Evolutionary conservation across 768 basidiomycete genomes (phyloP).

Genomic region (Boletellus ananiceps): DNA sequence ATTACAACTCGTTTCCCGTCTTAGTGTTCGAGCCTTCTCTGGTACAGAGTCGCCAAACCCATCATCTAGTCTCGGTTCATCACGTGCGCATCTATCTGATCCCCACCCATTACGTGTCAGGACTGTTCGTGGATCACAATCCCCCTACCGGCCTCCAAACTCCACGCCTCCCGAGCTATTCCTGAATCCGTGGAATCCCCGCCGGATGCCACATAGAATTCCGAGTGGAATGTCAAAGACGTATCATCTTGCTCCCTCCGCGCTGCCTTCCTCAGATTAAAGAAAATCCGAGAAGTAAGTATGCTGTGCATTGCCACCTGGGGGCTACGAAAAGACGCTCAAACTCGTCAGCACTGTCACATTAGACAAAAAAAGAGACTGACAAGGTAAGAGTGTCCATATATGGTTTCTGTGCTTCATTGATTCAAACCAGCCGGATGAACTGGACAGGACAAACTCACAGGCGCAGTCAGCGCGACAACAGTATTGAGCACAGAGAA

Average conservation of each 20-base stretch:
- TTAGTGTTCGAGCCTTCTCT: too few relatives aligned
- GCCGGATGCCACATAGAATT: constrained; percentile 3
- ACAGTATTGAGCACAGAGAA: constrained; percentile 18
- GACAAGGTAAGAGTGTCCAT: constrained; percentile 17
- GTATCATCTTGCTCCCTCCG: constrained; percentile 1
- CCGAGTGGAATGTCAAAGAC: not conserved
- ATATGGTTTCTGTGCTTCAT: constrained; percentile 8
- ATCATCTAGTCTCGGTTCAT: too few relatives aligned
- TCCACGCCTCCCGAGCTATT: too few relatives aligned
- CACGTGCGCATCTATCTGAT: too few relatives aligned
- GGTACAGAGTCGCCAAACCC: too few relatives aligned
- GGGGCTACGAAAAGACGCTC: constrained; percentile 3
- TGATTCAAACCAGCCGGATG: not conserved
- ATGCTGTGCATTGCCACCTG: constrained; percentile 22
- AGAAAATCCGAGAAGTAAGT: constrained; percentile 24
- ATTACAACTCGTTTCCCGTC: too few relatives aligned
- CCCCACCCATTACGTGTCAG: too few relatives aligned
- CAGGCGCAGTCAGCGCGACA: constrained; percentile 5
- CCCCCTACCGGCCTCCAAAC: too few relatives aligned
- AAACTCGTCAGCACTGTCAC: too few relatives aligned
- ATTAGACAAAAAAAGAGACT: not conserved
- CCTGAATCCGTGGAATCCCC: too few relatives aligned
- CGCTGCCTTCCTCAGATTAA: constrained; percentile 19
- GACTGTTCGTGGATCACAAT: too few relatives aligned
- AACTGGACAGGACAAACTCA: not conserved